Conservation (phyloP, 371 early-diverging fungal species). For the Phascolomyces articulosus region DNA sequence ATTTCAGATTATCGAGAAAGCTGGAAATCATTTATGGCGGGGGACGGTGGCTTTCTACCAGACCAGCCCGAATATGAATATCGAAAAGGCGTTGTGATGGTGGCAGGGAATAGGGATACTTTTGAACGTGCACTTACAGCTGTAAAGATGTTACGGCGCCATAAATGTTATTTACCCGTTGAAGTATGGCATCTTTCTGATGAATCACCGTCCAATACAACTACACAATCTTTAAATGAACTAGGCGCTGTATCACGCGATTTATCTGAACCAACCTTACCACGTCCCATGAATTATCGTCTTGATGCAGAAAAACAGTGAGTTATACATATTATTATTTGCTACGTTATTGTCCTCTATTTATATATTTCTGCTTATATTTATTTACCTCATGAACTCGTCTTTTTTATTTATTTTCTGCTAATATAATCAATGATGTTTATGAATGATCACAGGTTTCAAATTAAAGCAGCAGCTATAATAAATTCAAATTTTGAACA, state of each 20-base stretch:
- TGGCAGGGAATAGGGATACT: conserved; percentile 50
- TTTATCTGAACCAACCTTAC: conserved; percentile 26
- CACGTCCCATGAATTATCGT: conserved; percentile 32
- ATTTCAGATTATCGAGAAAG: conserved; percentile 20
- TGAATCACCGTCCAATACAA: conserved; percentile 28
- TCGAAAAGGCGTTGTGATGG: conserved; percentile 41
- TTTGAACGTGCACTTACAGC: conserved; percentile 35
- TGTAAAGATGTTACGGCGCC: conserved; percentile 29
- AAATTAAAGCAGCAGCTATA: conserved; percentile 56
- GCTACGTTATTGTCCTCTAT: neutral
- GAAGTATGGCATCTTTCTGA: conserved; percentile 49
- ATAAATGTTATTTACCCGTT: conserved; percentile 28
- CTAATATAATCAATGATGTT: too few relatives aligned
- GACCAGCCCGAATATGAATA: conserved; percentile 3
- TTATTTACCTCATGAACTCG: too few relatives aligned
- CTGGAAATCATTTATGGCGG: conserved; percentile 37
- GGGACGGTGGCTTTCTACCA: conserved; percentile 3
- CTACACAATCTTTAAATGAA: conserved; percentile 12
- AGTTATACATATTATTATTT: neutral
- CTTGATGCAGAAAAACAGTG: conserved; percentile 46
- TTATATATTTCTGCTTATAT: too few relatives aligned
- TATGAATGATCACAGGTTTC: conserved; percentile 38
- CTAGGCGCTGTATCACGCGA: conserved; percentile 29
- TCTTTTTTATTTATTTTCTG: neutral
- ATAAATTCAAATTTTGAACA: conserved; percentile 51